Evolutionary conservation across 805 yeast species (phyloP), one percentile per base, ranked within the genome.

Genomic region (Saccharomycopsis oosterbeekiorum): DNA sequence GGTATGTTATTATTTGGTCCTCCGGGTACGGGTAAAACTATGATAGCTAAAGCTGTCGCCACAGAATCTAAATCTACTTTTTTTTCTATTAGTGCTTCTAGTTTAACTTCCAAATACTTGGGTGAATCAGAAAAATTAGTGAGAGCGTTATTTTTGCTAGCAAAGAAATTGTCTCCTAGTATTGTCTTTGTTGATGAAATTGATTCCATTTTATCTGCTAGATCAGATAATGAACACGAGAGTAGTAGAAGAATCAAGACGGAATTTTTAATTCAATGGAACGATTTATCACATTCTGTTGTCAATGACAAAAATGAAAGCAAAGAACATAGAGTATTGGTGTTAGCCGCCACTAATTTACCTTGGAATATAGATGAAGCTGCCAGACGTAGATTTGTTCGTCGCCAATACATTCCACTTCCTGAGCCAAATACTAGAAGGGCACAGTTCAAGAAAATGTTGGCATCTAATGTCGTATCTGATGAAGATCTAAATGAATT

Each of bases 341-440:
- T 93, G 2, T 75, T 93, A 51, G 97, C 97, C 0, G 98, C 98
- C 0, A 93, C 99, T 0, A 93, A 93, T 71, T 73, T 94, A 66
- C 99, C 99, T 0, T 93, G 99, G 99, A 88, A 90, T 1, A 91
- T 89, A 63, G 99, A 93, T 72, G 99, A 93, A 69, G 98, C 98
- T 2, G 99, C 98, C 0, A 78, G 98, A 67, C 80, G 99, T 70
- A 80, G 99, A 66, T 93, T 93, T 72, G 96, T 91, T 9, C 82
- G 96, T 65, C 77, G 98, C 60, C 96, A 90, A 69, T 93, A 93
- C 73, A 94, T 93, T 62, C 98, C 99, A 6, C 76, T 93, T 60
- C 99, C 99, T 0, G 98, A 92, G 69, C 80, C 77, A 24, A 92
- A 86, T 66, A 91, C 97, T 0, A 77, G 98, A 61, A 72, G 78